Percentiles rank a stretch among this genome's conserved stretches.
phyloP scores from a whole-genome alignment of 1,284 basidiomycete genomes.

The Pholiota adiposa region DNA sequence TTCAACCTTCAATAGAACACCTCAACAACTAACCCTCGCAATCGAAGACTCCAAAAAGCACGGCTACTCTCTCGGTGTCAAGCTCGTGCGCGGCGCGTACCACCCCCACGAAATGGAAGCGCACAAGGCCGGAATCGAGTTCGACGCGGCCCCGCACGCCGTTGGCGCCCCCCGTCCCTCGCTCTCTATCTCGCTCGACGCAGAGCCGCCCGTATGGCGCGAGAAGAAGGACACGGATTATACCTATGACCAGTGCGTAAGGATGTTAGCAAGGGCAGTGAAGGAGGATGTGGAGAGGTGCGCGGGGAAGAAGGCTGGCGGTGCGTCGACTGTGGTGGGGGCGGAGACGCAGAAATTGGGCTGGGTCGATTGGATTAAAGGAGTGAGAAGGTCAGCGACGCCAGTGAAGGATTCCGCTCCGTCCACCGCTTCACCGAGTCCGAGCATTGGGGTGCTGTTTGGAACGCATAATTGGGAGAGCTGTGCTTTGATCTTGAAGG shows the following conservation, averaged over 20 bases:
- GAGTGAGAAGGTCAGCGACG: background rate
- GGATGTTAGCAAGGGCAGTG: slow-evolving; percentile 65
- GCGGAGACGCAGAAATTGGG: background rate
- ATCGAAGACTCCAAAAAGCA: slow-evolving; percentile 72
- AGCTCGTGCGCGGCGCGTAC: slow-evolving; percentile 95
- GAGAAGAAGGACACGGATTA: slow-evolving; percentile 79
- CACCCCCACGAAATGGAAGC: slow-evolving; percentile 77
- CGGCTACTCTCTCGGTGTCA: slow-evolving; percentile 86
- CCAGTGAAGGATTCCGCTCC: background rate
- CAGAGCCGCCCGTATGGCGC: slow-evolving; percentile 68
- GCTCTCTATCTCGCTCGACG: slow-evolving; percentile 58
- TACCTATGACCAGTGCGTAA: slow-evolving; percentile 77
- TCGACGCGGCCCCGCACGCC: background rate
- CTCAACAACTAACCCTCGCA: slow-evolving; percentile 67
- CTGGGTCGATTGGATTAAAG: slow-evolving; percentile 11
- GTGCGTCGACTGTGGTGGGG: slow-evolving; percentile 18
- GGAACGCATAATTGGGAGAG: slow-evolving; percentile 87
- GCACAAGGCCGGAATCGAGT: slow-evolving; percentile 34
- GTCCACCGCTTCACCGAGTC: background rate
- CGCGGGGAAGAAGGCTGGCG: slow-evolving; percentile 5
- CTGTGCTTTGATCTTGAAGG: slow-evolving; percentile 62
- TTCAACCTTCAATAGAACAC: slow-evolving; percentile 49
- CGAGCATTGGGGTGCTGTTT: slow-evolving; percentile 71
- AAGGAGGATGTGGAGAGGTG: slow-evolving; percentile 41
- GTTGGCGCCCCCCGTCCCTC: slow-evolving; percentile 20